phyloP scores from a whole-genome alignment of 2,329 filamentous ascomycete genomes.

The Fusarium coffeatum region DNA sequence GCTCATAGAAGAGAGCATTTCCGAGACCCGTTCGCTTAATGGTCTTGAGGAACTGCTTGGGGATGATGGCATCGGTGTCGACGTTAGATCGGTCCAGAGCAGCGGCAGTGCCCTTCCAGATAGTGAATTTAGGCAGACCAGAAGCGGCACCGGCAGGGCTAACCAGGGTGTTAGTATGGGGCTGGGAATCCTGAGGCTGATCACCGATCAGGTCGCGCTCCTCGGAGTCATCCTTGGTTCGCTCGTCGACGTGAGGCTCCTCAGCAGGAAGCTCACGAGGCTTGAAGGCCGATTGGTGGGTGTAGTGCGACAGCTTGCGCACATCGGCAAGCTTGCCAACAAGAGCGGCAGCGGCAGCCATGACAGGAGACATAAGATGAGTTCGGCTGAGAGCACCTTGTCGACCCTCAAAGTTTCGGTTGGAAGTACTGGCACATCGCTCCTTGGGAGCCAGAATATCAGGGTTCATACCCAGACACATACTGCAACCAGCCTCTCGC shows the following conservation, averaged over 20 bases:
- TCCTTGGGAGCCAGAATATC: constrained; percentile 94
- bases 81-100: constrained; percentile 90
- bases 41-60: constrained; percentile 99
- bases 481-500: constrained; percentile 97
- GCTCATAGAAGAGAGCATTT: constrained; percentile 84
- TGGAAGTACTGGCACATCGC: constrained; percentile 93
- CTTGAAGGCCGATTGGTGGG: constrained; percentile 69
- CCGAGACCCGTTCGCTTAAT: constrained; percentile 98
- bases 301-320: constrained; percentile 76
- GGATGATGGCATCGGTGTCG: constrained; percentile 99
- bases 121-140: constrained; percentile 85
- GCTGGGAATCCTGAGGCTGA: constrained; percentile 71
- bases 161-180: constrained; percentile 72
- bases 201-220: constrained; percentile 67
- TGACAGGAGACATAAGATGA: constrained; percentile 96
- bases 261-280: constrained; percentile 58
- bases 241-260: constrained; percentile 65
- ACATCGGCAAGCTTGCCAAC: constrained; percentile 93
- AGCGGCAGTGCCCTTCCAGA: constrained; percentile 87
- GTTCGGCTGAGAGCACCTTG: constrained; percentile 93
- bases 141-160: constrained; percentile 58
- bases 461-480: constrained; percentile 99
- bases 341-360: constrained; percentile 92
- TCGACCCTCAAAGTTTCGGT: constrained; percentile 96
- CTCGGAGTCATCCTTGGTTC: constrained; percentile 61